Base-by-base conservation (phyloP, 2,329 filamentous ascomycete species). In the Calonectria naviculata region DNA sequence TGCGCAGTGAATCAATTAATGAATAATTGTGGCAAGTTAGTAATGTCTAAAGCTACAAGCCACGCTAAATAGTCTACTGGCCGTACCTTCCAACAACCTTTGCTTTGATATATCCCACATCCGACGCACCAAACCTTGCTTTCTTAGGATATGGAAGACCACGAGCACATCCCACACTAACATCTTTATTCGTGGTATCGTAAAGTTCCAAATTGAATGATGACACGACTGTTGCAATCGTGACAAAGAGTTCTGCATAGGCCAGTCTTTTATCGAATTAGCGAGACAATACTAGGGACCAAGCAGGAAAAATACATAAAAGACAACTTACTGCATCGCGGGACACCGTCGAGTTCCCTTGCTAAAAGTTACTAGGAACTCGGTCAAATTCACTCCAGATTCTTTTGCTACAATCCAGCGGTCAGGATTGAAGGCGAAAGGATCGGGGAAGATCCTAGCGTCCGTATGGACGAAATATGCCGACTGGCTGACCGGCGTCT, bases 271-370 rank as follows among this genome's bases (percentile, higher is more conserved):
- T 3, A 10, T n/a, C n/a, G n/a, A n/a, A n/a, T n/a, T n/a, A n/a
- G n/a, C n/a, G n/a, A n/a, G n/a, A n/a, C n/a, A n/a, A n/a, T n/a
- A n/a, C n/a, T n/a, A n/a, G n/a, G n/a, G n/a, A n/a, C n/a, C n/a
- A n/a, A n/a, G n/a, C n/a, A n/a, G n/a, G n/a, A n/a, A n/a, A n/a
- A n/a, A n/a, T n/a, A n/a, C n/a, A n/a, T n/a, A n/a, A n/a, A n/a
- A n/a, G n/a, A n/a, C n/a, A n/a, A 12, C 61, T 49, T 64, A 64
- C 61, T 64, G 61, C 15, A 64, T 52, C n/a, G 42, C 61, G 31
- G 47, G 47, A 5, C 61, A 64, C 19, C 47, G 61, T n/a, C 61
- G 46, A n/a, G 42, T 64, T 10, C 61, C 61, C 26, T 29, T 64
- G 9, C 13, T 64, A 21, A 64, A 64, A 7, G 31, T 64, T n/a